Evolutionary conservation across 192 early-diverging fungal genomes (phyloP), one percentile per base, ranked within the genome.

Genomic region (Coemansia sp.): DNA sequence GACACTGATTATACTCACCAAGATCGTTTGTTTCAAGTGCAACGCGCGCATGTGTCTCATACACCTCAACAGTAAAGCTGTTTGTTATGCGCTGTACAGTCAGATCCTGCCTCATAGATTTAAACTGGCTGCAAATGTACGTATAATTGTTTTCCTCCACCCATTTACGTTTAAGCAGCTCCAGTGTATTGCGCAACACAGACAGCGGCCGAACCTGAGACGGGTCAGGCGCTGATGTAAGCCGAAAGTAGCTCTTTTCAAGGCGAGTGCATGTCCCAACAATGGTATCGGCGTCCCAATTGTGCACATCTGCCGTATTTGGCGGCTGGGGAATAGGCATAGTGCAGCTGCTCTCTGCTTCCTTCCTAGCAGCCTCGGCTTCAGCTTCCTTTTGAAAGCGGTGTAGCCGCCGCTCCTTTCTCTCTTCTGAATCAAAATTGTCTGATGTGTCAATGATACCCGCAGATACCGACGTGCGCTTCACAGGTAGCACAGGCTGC

Each of bases 1-100:
- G 93, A 71, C 95, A 98, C 68, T 97, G 95, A 64, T 99, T 99
- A 80, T 89, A 99, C 83, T 99, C 97, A 66, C 95, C 95, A 22
- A 99, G 82, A 68, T 99, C 97, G 48, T 90, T 90, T 81, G 91
- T 95, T 75, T 97, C 97, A 49, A 98, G 69, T 12, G 97, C 97
- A 63, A 98, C 97, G 47, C 97, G 79, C 16, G 94, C 95, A 81
- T 99, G 94, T 16, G 83, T 85, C 74, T 99, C 95, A 74, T 99
- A 99, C 2, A 98, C 95, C 52, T 86, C 81, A 9, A 94, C 93
- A 7, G 97, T 96, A 69, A 99, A 96, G 14, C 89, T 89, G 69
- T 94, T 95, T 50, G 90, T 86, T 39, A 99, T 94, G 47, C 89
- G 84, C 86, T 99, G 97, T 37, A 93, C 97, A 10, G 94, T 97